These are phyloP conservation scores for Trifolium pratense DNA, from an alignment of 306 rosid species.

Conservation along the genomic window DNA sequence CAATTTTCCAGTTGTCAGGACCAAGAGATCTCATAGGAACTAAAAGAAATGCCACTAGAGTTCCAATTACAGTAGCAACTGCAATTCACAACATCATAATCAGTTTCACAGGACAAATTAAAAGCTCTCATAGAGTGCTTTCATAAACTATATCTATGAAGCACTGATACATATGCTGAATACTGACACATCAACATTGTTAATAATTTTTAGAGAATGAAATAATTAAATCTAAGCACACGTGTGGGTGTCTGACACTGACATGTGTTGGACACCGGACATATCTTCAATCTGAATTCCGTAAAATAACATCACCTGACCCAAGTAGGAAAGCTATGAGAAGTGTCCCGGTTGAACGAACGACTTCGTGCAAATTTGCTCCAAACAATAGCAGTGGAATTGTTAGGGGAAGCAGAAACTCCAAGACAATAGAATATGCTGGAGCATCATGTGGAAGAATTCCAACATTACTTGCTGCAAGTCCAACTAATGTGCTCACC, in stretches of 20 bases:
- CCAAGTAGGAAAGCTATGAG: constrained; percentile 70
- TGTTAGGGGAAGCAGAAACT: constrained; percentile 64
- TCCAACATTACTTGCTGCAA: constrained; percentile 73
- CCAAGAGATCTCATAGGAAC: constrained; percentile 54
- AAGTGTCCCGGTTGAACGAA: constrained; percentile 59
- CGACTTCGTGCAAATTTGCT: constrained; percentile 61
- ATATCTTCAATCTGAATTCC: too few species aligned
- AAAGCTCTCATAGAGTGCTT: too few species aligned
- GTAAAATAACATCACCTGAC: too few species aligned
- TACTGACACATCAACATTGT: too few species aligned
- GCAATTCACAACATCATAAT: constrained; percentile 32
- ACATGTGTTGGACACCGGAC: not conserved
- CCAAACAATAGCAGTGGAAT: constrained; percentile 70
- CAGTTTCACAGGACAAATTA: not conserved
- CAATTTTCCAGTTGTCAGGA: constrained; percentile 52
- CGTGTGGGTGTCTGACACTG: not conserved
- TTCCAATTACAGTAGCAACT: constrained; percentile 48
- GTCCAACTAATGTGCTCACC: constrained; percentile 79
- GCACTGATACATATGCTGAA: too few species aligned
- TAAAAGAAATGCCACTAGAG: constrained; percentile 49
- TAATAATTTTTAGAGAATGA: too few species aligned
- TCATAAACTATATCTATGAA: too few species aligned
- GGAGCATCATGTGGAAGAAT: constrained; percentile 69
- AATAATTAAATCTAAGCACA: not conserved
- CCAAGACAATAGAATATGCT: constrained; percentile 64